Conservation (phyloP, 371 early-diverging fungal genomes). For the Circinella umbellata region DNA sequence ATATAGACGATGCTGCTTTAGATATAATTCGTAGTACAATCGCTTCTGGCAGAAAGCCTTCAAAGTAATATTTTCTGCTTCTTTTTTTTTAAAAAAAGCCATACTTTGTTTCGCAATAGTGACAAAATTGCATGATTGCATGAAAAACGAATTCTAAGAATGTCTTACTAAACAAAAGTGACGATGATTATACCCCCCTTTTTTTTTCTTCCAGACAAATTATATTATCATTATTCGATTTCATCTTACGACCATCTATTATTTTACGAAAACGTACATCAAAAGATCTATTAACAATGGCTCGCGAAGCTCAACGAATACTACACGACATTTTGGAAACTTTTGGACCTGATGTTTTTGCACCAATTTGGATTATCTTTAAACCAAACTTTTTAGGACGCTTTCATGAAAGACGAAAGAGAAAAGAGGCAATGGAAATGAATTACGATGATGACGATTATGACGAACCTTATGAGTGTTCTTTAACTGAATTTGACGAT, state of each 20-base stretch:
- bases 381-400: slow-evolving; percentile 5
- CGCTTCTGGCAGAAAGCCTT: slow-evolving; percentile 16
- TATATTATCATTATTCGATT: slow-evolving; percentile 15
- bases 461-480: slow-evolving; percentile 17
- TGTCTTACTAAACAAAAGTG: too few relatives aligned
- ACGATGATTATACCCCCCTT: too few relatives aligned
- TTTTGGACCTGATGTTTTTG: slow-evolving; percentile 19
- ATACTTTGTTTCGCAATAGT: too few relatives aligned
- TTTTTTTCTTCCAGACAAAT: neutral
- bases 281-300: slow-evolving; percentile 2
- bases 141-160: too few relatives aligned
- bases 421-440: slow-evolving; percentile 1
- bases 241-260: slow-evolving; percentile 12
- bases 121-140: too few relatives aligned
- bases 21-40: slow-evolving; percentile 17
- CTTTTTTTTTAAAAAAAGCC: neutral
- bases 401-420: slow-evolving; percentile 2
- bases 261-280: neutral
- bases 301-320: slow-evolving; percentile 16
- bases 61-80: slow-evolving; percentile 15
- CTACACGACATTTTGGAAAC: slow-evolving; percentile 20
- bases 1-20: slow-evolving; percentile 26
- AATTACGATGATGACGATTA: slow-evolving; percentile 18
- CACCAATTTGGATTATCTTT: slow-evolving; percentile 12
- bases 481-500: slow-evolving; percentile 23